These are phyloP conservation scores for Boletellus ananiceps DNA, from an alignment of 768 basidiomycete genomes.

Conservation along the genomic window DNA sequence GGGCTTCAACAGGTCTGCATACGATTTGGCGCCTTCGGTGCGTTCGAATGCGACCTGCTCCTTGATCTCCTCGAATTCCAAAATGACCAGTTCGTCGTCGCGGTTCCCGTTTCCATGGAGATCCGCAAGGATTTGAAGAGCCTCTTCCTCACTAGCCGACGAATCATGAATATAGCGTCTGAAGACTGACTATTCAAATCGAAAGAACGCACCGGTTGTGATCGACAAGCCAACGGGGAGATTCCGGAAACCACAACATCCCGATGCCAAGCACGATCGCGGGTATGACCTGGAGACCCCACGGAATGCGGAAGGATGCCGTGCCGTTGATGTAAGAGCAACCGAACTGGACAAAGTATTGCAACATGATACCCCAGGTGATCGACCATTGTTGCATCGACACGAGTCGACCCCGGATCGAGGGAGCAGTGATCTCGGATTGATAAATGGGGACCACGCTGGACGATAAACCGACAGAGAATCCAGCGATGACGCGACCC, in stretches of 20 bases:
- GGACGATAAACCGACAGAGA: conserved; percentile 63
- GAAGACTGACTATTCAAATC: neutral
- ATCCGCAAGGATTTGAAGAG: conserved; percentile 68
- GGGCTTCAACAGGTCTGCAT: conserved; percentile 58
- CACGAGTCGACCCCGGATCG: conserved; percentile 71
- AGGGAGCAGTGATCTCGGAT: conserved; percentile 66
- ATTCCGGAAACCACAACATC: conserved; percentile 66
- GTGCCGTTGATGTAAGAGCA: conserved; percentile 62
- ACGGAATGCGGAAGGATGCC: conserved; percentile 76
- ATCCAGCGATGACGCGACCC: conserved; percentile 63
- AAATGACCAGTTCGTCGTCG: conserved; percentile 55
- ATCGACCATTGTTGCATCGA: conserved; percentile 79
- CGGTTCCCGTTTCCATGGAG: conserved; percentile 60
- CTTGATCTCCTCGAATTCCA: conserved; percentile 67
- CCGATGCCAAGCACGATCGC: conserved; percentile 64
- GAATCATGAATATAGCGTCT: neutral
- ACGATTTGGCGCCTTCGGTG: conserved; percentile 67
- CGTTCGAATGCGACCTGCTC: conserved; percentile 55
- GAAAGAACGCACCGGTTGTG: conserved; percentile 39
- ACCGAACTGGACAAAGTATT: conserved; percentile 73
- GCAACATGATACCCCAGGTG: conserved; percentile 74
- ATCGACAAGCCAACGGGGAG: conserved; percentile 70
- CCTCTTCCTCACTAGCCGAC: conserved; percentile 42
- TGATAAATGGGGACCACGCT: conserved; percentile 72
- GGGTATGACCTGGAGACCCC: conserved; percentile 77